Percentiles rank a stretch among this genome's conserved stretches.
phyloP scores from a whole-genome alignment of 371 early-diverging fungal species.

The Saksenaea vasiformis region DNA sequence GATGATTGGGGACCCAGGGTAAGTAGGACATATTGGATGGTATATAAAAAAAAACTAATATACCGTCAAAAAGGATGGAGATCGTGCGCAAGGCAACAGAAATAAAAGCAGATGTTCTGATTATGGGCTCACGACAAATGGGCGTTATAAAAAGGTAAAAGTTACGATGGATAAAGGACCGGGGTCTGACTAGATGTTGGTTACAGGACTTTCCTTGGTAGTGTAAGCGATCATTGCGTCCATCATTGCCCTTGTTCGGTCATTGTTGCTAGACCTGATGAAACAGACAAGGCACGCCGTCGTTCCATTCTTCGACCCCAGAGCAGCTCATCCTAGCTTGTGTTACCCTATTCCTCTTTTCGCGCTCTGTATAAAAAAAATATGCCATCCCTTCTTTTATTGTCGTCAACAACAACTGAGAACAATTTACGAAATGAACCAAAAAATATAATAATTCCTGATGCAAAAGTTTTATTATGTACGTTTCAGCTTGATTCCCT shows the following conservation, averaged over 20 bases:
- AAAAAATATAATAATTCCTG: background rate
- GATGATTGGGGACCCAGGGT: constrained; percentile 56
- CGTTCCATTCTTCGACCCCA: background rate
- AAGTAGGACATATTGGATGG: background rate
- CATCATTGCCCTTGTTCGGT: constrained; percentile 54
- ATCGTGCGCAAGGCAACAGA: constrained; percentile 55
- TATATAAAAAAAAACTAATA: no score
- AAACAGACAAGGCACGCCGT: background rate
- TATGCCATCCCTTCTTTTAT: no score
- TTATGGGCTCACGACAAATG: constrained; percentile 62
- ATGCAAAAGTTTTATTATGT: constrained; percentile 2
- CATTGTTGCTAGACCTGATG: constrained; percentile 39
- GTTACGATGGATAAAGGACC: background rate
- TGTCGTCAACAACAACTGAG: no score
- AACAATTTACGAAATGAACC: no score
- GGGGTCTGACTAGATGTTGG: background rate
- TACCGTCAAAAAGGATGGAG: constrained; percentile 31
- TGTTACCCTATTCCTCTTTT: no score
- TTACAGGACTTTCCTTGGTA: constrained; percentile 51
- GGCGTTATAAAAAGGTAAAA: constrained; percentile 52
- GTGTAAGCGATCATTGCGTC: constrained; percentile 57
- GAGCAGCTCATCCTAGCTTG: background rate
- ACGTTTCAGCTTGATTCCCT: constrained; percentile 7
- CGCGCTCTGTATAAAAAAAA: no score
- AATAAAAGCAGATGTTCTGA: constrained; percentile 53